These are phyloP conservation scores for Letharia columbiana DNA, from an alignment of 495 filamentous ascomycete genomes.

Conservation along the genomic window DNA sequence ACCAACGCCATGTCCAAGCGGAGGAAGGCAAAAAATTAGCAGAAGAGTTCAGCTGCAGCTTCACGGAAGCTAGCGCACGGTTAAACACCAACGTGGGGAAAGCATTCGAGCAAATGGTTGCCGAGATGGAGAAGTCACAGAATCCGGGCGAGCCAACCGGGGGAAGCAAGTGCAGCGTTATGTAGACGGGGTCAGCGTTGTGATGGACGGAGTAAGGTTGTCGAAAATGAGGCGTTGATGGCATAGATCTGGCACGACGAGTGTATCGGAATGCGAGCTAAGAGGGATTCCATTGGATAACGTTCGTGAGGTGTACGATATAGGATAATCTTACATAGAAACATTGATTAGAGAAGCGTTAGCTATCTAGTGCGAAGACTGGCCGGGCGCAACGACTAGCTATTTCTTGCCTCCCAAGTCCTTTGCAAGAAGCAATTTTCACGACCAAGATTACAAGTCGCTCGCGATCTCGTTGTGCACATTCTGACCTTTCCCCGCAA, in stretches of 20 bases:
- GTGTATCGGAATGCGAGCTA: neutral
- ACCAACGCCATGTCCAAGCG: constrained; percentile 81
- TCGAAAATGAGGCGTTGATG: neutral
- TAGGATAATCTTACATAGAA: neutral
- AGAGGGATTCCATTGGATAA: neutral
- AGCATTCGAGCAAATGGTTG: constrained; percentile 92
- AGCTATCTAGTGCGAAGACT: neutral
- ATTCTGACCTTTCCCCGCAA: too few species aligned
- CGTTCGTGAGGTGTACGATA: neutral
- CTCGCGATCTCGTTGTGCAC: too few species aligned
- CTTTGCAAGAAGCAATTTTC: neutral
- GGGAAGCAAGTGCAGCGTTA: constrained; percentile 70
- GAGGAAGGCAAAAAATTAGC: constrained; percentile 76
- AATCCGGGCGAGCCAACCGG: constrained; percentile 77
- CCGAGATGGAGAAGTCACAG: constrained; percentile 87
- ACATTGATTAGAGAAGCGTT: neutral
- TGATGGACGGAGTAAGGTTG: neutral
- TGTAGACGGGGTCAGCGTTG: constrained; percentile 45
- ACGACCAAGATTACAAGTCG: too few species aligned
- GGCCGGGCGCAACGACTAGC: neutral
- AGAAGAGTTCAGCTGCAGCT: constrained; percentile 82
- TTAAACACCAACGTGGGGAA: constrained; percentile 88
- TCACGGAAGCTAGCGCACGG: constrained; percentile 88
- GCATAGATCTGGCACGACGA: neutral
- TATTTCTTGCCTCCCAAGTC: neutral